A percentile compares a stretch with the other conserved stretches of the same genome.
Evolutionary conservation across 176 grass and related monocot species (phyloP).

Genomic region (Paspalum notatum): DNA sequence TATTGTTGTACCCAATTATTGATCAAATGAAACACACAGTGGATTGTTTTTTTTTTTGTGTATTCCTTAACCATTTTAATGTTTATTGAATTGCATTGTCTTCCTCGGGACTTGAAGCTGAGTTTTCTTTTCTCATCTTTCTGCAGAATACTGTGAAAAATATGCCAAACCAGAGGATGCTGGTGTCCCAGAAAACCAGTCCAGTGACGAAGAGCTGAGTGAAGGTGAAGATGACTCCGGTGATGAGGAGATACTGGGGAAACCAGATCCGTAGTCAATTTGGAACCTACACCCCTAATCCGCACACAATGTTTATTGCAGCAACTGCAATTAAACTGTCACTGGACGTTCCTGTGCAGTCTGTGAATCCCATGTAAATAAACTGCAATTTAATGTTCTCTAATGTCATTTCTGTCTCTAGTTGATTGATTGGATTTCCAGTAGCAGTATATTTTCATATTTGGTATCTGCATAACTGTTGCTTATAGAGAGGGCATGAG

Average conservation of each 20-base stretch:
- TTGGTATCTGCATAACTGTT: too few relatives aligned
- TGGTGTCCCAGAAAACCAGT: constrained; percentile 64
- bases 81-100: not conserved
- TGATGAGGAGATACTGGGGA: constrained; percentile 68
- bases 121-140: constrained; percentile 11
- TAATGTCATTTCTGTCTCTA: constrained; percentile 28
- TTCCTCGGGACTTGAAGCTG: not conserved
- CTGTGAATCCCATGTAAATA: constrained; percentile 55
- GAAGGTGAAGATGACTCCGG: constrained; percentile 68
- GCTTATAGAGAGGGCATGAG: too few relatives aligned
- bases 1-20: not conserved
- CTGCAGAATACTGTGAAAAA: constrained; percentile 70
- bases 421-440: constrained; percentile 25
- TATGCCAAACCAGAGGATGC: constrained; percentile 79
- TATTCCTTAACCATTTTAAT: not conserved
- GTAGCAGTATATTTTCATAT: not conserved
- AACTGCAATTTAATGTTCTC: constrained; percentile 31
- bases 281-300: constrained; percentile 17
- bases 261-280: constrained; percentile 59
- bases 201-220: constrained; percentile 74
- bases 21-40: not conserved
- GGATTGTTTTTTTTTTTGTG: too few relatives aligned
- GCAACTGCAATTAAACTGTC: constrained; percentile 45
- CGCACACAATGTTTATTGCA: constrained; percentile 36
- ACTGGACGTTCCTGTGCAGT: constrained; percentile 8